Conservation (phyloP, 768 basidiomycete species). For the Infundibulicybe gibba region DNA sequence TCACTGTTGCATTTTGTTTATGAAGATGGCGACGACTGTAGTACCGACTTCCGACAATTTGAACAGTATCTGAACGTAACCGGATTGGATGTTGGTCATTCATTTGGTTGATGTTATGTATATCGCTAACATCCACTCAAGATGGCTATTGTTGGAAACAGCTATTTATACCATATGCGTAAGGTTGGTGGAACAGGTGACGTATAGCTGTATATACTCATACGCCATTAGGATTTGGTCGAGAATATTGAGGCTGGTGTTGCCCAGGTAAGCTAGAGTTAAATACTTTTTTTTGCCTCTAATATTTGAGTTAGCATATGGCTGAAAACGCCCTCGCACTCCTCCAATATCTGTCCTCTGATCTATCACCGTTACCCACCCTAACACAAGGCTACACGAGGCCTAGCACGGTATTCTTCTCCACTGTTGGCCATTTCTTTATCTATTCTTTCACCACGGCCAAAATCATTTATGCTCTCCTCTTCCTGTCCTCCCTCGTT, state of each 20-base stretch:
- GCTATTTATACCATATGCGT: constrained; percentile 92
- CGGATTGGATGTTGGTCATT: constrained; percentile 73
- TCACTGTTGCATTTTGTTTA: neutral
- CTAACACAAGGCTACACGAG: constrained; percentile 47
- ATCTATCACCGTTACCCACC: constrained; percentile 63
- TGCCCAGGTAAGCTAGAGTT: constrained; percentile 40
- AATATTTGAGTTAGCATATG: constrained; percentile 65
- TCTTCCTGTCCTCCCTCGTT: constrained; percentile 43
- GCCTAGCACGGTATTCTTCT: constrained; percentile 77
- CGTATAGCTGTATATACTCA: neutral
- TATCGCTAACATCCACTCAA: constrained; percentile 20
- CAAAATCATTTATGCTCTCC: constrained; percentile 52
- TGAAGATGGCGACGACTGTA: constrained; percentile 20
- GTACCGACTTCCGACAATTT: constrained; percentile 96
- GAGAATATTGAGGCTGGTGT: constrained; percentile 85
- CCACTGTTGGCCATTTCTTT: constrained; percentile 63
- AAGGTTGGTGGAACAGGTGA: constrained; percentile 41
- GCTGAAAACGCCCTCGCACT: constrained; percentile 84
- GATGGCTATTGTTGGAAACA: constrained; percentile 91
- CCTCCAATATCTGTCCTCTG: constrained; percentile 67
- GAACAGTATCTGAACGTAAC: constrained; percentile 87
- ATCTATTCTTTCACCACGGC: constrained; percentile 76
- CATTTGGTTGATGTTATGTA: neutral
- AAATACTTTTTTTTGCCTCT: neutral
- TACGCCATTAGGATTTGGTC: constrained; percentile 58